Conservation (phyloP, 225 moss, liverwort and hornwort genomes). For the Marchantia polymorpha region DNA sequence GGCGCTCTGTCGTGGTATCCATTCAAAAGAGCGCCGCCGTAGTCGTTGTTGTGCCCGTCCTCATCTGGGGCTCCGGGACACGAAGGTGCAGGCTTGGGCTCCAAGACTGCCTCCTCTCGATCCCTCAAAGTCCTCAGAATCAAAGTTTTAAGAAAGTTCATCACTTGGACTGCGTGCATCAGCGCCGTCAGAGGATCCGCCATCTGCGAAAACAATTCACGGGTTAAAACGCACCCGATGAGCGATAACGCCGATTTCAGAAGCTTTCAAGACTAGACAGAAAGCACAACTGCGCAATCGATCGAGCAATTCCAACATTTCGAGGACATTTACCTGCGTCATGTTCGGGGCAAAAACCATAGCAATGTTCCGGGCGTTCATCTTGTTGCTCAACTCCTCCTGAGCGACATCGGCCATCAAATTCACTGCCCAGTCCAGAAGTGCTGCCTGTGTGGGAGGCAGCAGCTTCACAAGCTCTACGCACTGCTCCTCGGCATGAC, state of each 20-base stretch:
- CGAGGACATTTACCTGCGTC: conserved; percentile 67
- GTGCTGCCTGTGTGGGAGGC: conserved; percentile 83
- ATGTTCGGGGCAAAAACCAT: conserved; percentile 99
- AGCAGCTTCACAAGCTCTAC: conserved; percentile 83
- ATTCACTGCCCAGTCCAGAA: conserved; percentile 98
- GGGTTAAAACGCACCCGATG: neutral
- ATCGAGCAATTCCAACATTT: too few species aligned
- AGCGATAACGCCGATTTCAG: neutral
- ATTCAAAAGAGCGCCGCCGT: conserved; percentile 52
- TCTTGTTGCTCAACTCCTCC: conserved; percentile 84
- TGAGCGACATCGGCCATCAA: conserved; percentile 98
- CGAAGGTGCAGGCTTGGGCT: conserved; percentile 44
- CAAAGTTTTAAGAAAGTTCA: conserved; percentile 93
- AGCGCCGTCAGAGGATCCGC: conserved; percentile 91
- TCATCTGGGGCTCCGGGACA: conserved; percentile 69
- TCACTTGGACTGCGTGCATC: conserved; percentile 99
- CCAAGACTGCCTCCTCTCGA: conserved; percentile 65
- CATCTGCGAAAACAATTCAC: conserved; percentile 54
- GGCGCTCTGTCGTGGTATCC: conserved; percentile 49
- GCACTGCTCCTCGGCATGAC: conserved; percentile 80
- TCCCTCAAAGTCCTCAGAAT: conserved; percentile 76
- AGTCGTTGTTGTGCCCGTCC: conserved; percentile 72
- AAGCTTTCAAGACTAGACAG: too few species aligned
- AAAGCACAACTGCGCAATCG: too few species aligned
- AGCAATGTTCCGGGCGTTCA: conserved; percentile 99